A percentile compares a stretch with the other conserved stretches of the same genome.
phyloP scores from a whole-genome alignment of 2,329 filamentous ascomycete species.

The Biscogniauxia sp. region DNA sequence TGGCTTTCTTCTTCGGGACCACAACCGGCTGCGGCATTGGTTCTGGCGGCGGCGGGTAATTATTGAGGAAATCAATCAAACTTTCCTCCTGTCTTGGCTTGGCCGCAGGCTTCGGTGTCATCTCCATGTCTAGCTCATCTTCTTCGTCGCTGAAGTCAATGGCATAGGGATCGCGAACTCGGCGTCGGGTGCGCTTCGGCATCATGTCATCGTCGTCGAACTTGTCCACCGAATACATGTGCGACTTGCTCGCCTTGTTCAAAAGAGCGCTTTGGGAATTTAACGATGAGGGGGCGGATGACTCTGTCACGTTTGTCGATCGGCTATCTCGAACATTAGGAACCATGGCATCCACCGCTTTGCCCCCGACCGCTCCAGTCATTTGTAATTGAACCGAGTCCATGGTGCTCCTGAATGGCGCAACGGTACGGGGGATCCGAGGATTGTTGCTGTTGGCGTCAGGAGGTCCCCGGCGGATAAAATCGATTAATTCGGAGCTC shows the following conservation, averaged over 20 bases:
- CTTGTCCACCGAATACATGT: constrained; percentile 33
- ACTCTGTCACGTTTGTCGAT: constrained; percentile 56
- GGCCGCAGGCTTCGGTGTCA: constrained; percentile 43
- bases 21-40: constrained; percentile 38
- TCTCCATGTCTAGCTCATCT: constrained; percentile 49
- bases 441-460: constrained; percentile 55
- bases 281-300: constrained; percentile 61
- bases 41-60: constrained; percentile 62
- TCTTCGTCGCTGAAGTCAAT: constrained; percentile 77
- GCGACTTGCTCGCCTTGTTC: constrained; percentile 40
- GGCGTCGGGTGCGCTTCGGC: constrained; percentile 71
- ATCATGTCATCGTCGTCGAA: constrained; percentile 54
- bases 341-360: constrained; percentile 56
- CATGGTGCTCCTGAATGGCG: constrained; percentile 80
- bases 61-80: constrained; percentile 70
- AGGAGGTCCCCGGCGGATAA: constrained; percentile 84
- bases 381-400: constrained; percentile 72
- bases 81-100: constrained; percentile 59
- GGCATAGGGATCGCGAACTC: constrained; percentile 88
- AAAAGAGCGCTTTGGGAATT: constrained; percentile 74
- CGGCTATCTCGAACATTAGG: constrained; percentile 56
- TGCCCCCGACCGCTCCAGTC: constrained; percentile 50
- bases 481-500: constrained; percentile 89
- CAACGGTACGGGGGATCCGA: constrained; percentile 77
- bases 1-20: constrained; percentile 61